Evolutionary conservation across 805 yeast species (phyloP).

Genomic region (Ogataea chonburiensis): DNA sequence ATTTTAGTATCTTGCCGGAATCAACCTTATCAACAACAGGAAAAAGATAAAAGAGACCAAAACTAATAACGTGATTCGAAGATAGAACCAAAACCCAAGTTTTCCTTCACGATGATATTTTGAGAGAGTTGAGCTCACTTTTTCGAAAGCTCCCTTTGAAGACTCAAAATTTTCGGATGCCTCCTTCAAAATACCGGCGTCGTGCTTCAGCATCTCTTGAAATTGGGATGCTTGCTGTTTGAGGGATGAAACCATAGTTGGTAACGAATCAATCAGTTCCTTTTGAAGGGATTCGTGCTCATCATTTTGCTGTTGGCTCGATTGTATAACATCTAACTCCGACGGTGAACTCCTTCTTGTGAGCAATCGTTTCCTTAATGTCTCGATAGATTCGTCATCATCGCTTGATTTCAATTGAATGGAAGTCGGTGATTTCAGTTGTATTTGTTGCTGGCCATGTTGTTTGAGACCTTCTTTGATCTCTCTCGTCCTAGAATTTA

Average conservation of each 20-base stretch:
- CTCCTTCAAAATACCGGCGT: conserved; percentile 34
- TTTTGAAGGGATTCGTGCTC: conserved; percentile 35
- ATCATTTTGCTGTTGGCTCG: conserved; percentile 27
- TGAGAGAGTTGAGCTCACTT: conserved; percentile 28
- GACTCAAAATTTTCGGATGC: conserved; percentile 35
- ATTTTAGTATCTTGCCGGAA: conserved; percentile 36
- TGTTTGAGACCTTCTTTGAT: too few relatives aligned
- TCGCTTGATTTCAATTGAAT: conserved; percentile 6
- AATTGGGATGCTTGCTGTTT: conserved; percentile 34
- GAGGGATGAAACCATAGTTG: conserved; percentile 31
- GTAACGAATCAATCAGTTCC: conserved; percentile 33
- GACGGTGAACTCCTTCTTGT: conserved; percentile 22
- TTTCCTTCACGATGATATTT: conserved; percentile 35
- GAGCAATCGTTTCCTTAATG: conserved; percentile 30
- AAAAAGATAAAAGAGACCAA: conserved; percentile 28
- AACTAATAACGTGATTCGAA: conserved; percentile 26
- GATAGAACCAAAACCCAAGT: conserved; percentile 34
- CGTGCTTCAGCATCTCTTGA: conserved; percentile 33
- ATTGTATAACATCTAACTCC: conserved; percentile 28
- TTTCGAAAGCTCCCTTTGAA: conserved; percentile 29
- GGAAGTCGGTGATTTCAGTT: conserved; percentile 3
- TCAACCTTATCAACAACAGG: conserved; percentile 29
- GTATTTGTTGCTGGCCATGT: too few relatives aligned
- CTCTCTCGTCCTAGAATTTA: conserved; percentile 1
- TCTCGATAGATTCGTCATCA: conserved; percentile 29